A percentile compares a stretch with the other conserved stretches of the same genome.
Evolutionary conservation across 1,139 yeast genomes (phyloP).

Genomic region (Pichia sp.): DNA sequence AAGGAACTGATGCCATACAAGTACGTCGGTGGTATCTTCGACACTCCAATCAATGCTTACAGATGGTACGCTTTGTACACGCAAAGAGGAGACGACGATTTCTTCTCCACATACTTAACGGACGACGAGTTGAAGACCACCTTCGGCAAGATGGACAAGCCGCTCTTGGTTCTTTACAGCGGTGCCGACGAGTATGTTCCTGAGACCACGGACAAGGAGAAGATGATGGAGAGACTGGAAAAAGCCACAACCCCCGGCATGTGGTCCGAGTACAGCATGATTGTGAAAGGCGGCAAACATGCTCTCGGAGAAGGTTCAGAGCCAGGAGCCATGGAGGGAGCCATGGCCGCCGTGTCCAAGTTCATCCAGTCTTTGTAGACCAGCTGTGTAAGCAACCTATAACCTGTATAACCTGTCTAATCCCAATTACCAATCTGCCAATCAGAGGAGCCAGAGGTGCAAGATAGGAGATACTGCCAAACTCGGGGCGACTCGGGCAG

Average conservation of each 20-base stretch:
- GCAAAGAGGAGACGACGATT: conserved; percentile 78
- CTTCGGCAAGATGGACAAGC: conserved; percentile 53
- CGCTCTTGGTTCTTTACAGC: conserved; percentile 56
- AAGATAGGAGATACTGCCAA: no score
- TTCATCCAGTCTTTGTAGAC: conserved; percentile 13
- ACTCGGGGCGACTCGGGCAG: no score
- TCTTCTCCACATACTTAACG: conserved; percentile 45
- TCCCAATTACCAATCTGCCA: no score
- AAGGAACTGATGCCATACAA: conserved; percentile 52
- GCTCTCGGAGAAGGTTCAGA: conserved; percentile 46
- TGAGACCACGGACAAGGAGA: conserved; percentile 43
- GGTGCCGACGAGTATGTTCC: conserved; percentile 68
- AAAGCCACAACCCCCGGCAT: conserved; percentile 36
- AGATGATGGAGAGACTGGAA: conserved; percentile 51
- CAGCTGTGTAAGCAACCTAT: no score
- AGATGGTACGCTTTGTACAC: conserved; percentile 64
- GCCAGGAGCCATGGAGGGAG: conserved; percentile 19
- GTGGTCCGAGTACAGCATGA: conserved; percentile 56
- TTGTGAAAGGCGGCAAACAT: conserved; percentile 64
- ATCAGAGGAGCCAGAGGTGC: no score
- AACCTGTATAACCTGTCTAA: neutral
- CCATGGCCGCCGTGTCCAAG: conserved; percentile 15
- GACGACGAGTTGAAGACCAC: conserved; percentile 42
- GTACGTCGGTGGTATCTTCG: conserved; percentile 43
- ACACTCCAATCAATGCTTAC: conserved; percentile 62